These are phyloP conservation scores for Berkeleyomyces basicola DNA, from an alignment of 2,329 filamentous ascomycete genomes.

Conservation along the genomic window DNA sequence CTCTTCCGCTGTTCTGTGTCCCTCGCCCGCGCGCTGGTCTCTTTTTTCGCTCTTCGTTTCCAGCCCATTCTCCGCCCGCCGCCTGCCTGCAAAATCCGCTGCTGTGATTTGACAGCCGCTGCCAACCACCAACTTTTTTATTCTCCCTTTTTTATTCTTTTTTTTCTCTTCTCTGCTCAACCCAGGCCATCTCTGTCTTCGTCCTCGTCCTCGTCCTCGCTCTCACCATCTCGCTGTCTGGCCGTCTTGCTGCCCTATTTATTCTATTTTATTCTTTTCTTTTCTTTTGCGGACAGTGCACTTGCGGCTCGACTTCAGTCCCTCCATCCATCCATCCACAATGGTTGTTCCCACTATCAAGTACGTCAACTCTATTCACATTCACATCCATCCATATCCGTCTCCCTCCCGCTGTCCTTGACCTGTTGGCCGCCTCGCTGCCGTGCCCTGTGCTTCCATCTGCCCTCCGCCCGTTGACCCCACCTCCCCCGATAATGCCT, in stretches of 20 bases:
- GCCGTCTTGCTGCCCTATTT: neutral
- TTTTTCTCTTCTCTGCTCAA: neutral
- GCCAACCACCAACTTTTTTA: neutral
- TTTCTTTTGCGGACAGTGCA: neutral
- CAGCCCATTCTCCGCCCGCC: neutral
- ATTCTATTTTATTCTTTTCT: neutral
- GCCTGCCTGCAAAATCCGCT: neutral
- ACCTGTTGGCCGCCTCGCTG: neutral
- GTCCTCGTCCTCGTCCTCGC: neutral
- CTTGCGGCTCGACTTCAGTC: neutral
- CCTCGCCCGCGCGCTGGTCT: neutral
- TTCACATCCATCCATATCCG: neutral
- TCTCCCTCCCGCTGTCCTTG: neutral
- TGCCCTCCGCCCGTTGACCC: neutral
- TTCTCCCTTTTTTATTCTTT: neutral
- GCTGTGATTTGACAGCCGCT: neutral
- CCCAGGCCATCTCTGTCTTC: neutral
- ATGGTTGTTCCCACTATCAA: conserved; percentile 51
- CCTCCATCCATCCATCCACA: conserved; percentile 19
- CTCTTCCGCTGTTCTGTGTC: neutral
- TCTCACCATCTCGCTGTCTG: neutral
- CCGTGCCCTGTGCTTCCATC: neutral
- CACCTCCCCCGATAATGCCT: too few relatives aligned
- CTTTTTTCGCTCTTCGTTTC: neutral
- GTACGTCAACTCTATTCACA: conserved; percentile 25